Conservation (phyloP, 108 stramenopile genomes). For the Cylindrotheca fusiformis region DNA sequence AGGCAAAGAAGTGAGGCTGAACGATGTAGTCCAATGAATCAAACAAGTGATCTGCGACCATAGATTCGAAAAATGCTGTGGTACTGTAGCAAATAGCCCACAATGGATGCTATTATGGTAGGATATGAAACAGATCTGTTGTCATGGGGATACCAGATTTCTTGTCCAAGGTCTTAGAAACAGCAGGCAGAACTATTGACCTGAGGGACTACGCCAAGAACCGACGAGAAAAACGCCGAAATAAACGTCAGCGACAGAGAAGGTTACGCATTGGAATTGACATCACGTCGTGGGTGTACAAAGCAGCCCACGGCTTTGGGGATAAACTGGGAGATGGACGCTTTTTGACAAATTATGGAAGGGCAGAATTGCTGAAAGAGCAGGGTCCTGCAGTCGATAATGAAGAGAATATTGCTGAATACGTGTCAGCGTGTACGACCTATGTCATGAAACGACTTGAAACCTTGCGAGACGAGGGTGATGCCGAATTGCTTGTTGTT, state of each 20-base stretch:
- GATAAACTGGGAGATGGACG: slow-evolving; percentile 63
- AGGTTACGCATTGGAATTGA: slow-evolving; percentile 71
- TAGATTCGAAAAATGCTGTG: no score
- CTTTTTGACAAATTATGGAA: slow-evolving; percentile 70
- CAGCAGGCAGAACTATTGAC: slow-evolving; percentile 39
- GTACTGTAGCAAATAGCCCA: no score
- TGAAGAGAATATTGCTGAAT: slow-evolving; percentile 12
- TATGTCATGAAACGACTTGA: slow-evolving; percentile 50
- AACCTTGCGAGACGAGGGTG: slow-evolving; percentile 36
- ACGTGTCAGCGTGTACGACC: slow-evolving; percentile 35
- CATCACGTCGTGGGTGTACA: slow-evolving; percentile 64
- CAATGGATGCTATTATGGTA: background rate
- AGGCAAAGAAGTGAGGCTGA: no score
- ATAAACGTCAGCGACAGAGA: slow-evolving; percentile 9
- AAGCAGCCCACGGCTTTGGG: slow-evolving; percentile 55
- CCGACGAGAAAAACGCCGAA: background rate
- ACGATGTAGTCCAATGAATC: no score
- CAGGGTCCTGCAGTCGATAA: background rate
- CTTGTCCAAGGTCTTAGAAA: slow-evolving; percentile 47
- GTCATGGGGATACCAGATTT: slow-evolving; percentile 60
- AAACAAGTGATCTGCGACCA: no score
- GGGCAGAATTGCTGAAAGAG: slow-evolving; percentile 35
- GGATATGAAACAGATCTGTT: background rate
- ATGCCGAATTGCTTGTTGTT: slow-evolving; percentile 60
- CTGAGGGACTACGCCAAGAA: slow-evolving; percentile 16